phyloP scores from a whole-genome alignment of 2,329 filamentous ascomycete genomes.

The Alternaria metachromatica region DNA sequence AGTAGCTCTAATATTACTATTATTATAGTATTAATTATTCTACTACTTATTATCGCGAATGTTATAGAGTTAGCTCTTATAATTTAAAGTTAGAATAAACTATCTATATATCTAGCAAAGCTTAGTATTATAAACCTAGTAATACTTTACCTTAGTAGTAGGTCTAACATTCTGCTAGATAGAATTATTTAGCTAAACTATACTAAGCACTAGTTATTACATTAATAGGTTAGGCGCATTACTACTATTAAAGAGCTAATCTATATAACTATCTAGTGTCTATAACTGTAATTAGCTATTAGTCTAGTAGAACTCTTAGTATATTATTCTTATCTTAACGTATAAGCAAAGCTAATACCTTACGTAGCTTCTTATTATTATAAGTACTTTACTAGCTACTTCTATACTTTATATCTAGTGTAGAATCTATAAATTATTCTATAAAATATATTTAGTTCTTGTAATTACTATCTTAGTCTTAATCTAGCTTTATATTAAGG shows the following conservation, averaged over 20 bases:
- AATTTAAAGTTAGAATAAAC: neutral
- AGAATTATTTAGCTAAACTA: neutral
- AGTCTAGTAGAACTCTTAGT: neutral
- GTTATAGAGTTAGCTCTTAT: neutral
- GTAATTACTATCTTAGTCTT: neutral
- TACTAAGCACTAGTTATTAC: neutral
- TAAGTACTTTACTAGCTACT: neutral
- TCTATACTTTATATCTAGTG: neutral
- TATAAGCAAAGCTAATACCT: neutral
- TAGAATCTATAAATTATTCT: neutral
- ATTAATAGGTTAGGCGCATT: constrained; percentile 13
- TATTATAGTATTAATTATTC: neutral
- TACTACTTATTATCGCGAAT: neutral
- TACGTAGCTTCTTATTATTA: neutral
- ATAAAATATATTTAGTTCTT: neutral
- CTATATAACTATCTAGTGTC: neutral
- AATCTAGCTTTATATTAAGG: neutral
- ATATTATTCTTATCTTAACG: neutral
- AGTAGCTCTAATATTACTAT: neutral
- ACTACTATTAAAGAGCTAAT: neutral
- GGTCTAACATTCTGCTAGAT: neutral
- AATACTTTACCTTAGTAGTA: neutral
- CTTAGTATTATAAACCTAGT: neutral
- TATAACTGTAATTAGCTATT: neutral
- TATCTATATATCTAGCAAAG: neutral